phyloP scores from a whole-genome alignment of 2,329 filamentous ascomycete species.

The Mollisiaceae sp. region DNA sequence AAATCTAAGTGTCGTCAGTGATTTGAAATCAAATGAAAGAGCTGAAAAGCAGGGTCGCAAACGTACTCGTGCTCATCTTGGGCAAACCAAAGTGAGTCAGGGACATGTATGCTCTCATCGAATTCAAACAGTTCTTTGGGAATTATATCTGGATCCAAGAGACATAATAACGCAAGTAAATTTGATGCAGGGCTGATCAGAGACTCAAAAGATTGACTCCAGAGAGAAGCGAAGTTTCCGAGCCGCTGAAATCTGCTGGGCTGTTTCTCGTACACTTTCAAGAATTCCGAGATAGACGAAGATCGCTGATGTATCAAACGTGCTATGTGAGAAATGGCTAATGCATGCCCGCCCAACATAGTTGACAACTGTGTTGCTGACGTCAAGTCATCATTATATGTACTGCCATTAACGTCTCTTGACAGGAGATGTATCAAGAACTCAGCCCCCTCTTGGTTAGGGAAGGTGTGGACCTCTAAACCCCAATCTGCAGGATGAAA shows the following conservation, averaged over 20 bases:
- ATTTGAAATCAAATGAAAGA: neutral
- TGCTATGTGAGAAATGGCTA: slow-evolving; percentile 7
- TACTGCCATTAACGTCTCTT: neutral
- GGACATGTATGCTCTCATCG: neutral
- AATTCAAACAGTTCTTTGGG: neutral
- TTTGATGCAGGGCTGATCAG: neutral
- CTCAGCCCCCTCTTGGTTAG: slow-evolving; percentile 37
- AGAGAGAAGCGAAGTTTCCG: neutral
- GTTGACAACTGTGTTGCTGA: slow-evolving; percentile 4
- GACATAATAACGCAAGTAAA: neutral
- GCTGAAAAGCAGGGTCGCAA: no score
- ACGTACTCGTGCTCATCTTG: no score
- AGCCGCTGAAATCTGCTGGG: neutral
- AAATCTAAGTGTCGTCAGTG: neutral
- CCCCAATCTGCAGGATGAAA: slow-evolving; percentile 19
- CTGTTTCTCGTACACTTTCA: neutral
- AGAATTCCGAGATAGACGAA: slow-evolving; percentile 9
- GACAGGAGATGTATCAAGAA: slow-evolving; percentile 15
- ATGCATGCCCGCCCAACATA: slow-evolving; percentile 10
- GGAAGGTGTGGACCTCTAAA: slow-evolving; percentile 22
- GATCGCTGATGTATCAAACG: slow-evolving; percentile 5
- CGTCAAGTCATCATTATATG: neutral
- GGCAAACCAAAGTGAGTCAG: neutral
- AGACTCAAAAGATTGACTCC: neutral
- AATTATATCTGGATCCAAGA: neutral